Percentiles rank a stretch among this genome's conserved stretches.
Evolutionary conservation across 805 yeast species (phyloP).

Genomic region (Kockiozyma suomiensis): DNA sequence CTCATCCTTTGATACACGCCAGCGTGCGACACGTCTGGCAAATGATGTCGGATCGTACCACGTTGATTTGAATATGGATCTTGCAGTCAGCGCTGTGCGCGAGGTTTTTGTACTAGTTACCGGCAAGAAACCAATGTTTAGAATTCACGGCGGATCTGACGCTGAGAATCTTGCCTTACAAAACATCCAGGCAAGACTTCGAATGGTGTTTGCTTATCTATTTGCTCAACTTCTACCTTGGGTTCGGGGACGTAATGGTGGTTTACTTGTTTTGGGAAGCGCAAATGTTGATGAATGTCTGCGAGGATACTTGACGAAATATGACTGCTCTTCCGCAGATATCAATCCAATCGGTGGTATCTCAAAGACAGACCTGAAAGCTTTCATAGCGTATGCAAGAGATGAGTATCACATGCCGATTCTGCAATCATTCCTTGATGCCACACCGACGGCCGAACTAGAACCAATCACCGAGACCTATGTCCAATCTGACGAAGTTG

Average conservation of each 20-base stretch:
- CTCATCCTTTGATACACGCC: constrained; percentile 84
- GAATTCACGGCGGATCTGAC: constrained; percentile 89
- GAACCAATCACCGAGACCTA: constrained; percentile 93
- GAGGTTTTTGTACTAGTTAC: constrained; percentile 83
- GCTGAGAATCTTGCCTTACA: constrained; percentile 93
- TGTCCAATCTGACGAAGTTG: constrained; percentile 94
- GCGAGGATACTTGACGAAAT: constrained; percentile 93
- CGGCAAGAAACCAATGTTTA: constrained; percentile 84
- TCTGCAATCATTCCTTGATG: constrained; percentile 74
- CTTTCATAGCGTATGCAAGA: constrained; percentile 80
- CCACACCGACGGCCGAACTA: constrained; percentile 96
- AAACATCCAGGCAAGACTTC: constrained; percentile 91
- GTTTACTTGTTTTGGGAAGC: constrained; percentile 87
- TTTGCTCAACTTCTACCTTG: constrained; percentile 96
- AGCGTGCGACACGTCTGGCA: constrained; percentile 78
- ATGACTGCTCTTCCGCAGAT: constrained; percentile 97
- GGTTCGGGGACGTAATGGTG: constrained; percentile 77
- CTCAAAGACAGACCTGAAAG: constrained; percentile 88
- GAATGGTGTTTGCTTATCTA: constrained; percentile 92
- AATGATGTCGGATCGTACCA: constrained; percentile 82
- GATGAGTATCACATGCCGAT: constrained; percentile 72
- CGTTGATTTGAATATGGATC: constrained; percentile 88
- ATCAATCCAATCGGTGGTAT: constrained; percentile 98
- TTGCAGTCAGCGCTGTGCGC: constrained; percentile 72
- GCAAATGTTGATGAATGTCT: constrained; percentile 97